Evolutionary conservation across 306 rosid species (phyloP), one percentile per base, ranked within the genome.

Genomic region (Betula pendula): DNA sequence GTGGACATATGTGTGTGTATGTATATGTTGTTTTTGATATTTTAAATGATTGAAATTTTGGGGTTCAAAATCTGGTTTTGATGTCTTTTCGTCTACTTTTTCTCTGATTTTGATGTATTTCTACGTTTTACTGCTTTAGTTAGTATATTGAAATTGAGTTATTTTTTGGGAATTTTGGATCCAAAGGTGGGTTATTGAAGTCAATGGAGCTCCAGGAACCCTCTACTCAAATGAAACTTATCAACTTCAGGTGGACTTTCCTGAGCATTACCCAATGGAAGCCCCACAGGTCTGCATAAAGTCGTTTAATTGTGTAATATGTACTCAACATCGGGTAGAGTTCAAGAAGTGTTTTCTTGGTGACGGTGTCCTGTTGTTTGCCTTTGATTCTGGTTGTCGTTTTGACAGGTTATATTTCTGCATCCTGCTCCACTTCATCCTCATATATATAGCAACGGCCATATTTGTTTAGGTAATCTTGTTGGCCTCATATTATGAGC

Each of bases 201-300:
- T 96, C 80, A 82, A 79, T 84, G 99, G 99, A 73, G 99, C 98
- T 81, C 93, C 97, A 12, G 99, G 97, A 25, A 96, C 99, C 70
- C 98, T 96, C 8, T 96, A 93, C 74, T 72, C 92, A 3, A 96
- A 91, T 72, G 99, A 96, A 78, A 87, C 92, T 72, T 96, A 89
- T 78, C 99, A 93, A 89, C 99, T 96, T 83, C 99, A 96, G 92
- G 98, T 96, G 1, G 99, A 96, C 70, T 96, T 96, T 78, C 99
- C 99, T 5, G 98, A 96, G 90, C 92, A 96, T 90, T 96, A 96
- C 79, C 99, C 98, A 1, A 96, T 96, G 99, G 98, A 96, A 87
- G 98, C 99, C 47, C 99, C 99, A 0, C 99, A 96, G 99, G 99
- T 96, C 62, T 44, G 78, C 58, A 16, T 47, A 44, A 49, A 44